phyloP scores from a whole-genome alignment of 129 eudicot species.

The Helianthus tuberosus region DNA sequence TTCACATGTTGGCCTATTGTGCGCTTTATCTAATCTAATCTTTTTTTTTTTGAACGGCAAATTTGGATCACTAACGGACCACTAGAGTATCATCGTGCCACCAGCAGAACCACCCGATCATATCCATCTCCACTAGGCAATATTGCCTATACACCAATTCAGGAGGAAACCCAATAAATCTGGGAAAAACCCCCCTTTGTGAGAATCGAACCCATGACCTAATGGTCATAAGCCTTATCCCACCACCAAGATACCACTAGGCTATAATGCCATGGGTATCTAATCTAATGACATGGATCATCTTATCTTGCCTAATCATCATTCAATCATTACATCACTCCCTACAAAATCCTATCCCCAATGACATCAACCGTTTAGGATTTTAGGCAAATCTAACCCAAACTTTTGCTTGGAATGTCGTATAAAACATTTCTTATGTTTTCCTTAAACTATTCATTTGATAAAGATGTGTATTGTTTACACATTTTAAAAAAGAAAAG shows the following conservation, averaged over 20 bases:
- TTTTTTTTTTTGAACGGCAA: too few relatives aligned
- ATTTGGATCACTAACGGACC: too few relatives aligned
- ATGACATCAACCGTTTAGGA: conserved; percentile 17
- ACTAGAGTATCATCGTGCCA: too few relatives aligned
- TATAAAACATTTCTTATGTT: not conserved
- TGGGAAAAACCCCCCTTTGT: too few relatives aligned
- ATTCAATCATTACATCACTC: conserved; percentile 23
- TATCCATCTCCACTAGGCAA: too few relatives aligned
- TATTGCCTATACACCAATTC: too few relatives aligned
- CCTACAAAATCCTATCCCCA: conserved; percentile 14
- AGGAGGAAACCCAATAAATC: too few relatives aligned
- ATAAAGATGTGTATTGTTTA: not conserved
- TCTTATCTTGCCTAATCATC: conserved; percentile 30
- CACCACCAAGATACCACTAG: too few relatives aligned
- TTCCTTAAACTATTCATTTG: not conserved
- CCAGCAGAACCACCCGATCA: too few relatives aligned
- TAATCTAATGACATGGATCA: conserved; percentile 12
- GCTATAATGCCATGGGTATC: too few relatives aligned
- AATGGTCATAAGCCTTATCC: too few relatives aligned
- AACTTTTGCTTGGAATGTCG: not conserved
- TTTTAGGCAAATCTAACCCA: not conserved
- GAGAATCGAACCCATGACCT: too few relatives aligned
- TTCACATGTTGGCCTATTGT: not conserved
- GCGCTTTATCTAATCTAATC: conserved; percentile 7
- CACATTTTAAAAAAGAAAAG: not conserved